These are phyloP conservation scores for Ascochyta koolunga DNA, from an alignment of 2,329 filamentous ascomycete species.

Conservation along the genomic window DNA sequence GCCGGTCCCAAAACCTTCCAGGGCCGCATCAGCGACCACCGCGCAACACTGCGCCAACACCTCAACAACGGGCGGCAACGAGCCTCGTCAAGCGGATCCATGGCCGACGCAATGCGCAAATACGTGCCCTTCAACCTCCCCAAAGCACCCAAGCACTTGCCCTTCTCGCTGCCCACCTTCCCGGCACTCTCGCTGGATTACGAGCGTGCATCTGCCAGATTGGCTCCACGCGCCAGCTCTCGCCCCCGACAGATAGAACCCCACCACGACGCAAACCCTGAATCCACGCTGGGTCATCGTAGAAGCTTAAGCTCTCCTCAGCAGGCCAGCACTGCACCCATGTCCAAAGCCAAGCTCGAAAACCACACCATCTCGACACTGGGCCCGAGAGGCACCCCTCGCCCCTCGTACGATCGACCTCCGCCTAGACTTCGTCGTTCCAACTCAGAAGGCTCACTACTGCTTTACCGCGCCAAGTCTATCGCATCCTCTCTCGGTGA, in stretches of 20 bases:
- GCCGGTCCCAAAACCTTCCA: slow-evolving; percentile 46
- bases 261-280: slow-evolving; percentile 31
- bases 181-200: slow-evolving; percentile 37
- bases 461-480: slow-evolving; percentile 75
- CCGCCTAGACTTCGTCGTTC: slow-evolving; percentile 60
- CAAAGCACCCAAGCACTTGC: slow-evolving; percentile 44
- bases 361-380: slow-evolving; percentile 28
- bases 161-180: slow-evolving; percentile 45
- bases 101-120: slow-evolving; percentile 44
- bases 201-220: slow-evolving; percentile 15
- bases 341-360: slow-evolving; percentile 25
- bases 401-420: slow-evolving; percentile 23
- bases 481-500: slow-evolving; percentile 83
- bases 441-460: slow-evolving; percentile 78
- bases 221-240: slow-evolving; percentile 11
- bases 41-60: slow-evolving; percentile 47
- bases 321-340: slow-evolving; percentile 23
- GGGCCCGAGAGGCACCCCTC: slow-evolving; percentile 9
- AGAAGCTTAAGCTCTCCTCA: slow-evolving; percentile 16
- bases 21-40: slow-evolving; percentile 44
- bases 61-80: slow-evolving; percentile 46
- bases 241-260: slow-evolving; percentile 28
- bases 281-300: slow-evolving; percentile 17
- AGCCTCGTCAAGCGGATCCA: slow-evolving; percentile 47
- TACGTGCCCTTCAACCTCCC: slow-evolving; percentile 47